Conservation (phyloP, 2,329 filamentous ascomycete species). For the Diplodia seriata region DNA sequence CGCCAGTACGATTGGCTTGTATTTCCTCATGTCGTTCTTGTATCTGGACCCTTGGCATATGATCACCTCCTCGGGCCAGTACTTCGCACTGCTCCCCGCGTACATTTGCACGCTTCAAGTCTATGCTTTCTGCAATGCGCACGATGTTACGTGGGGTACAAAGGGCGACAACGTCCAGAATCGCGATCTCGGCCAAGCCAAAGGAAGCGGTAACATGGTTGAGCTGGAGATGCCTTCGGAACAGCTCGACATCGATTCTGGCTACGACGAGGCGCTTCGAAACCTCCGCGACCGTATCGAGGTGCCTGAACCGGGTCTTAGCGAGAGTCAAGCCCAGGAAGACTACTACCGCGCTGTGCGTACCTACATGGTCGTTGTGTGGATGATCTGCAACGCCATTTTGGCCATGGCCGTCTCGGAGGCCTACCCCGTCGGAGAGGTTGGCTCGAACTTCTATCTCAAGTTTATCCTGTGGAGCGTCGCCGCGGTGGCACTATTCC, state of each 20-base stretch:
- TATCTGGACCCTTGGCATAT: constrained; percentile 99
- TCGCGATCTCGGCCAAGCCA: constrained; percentile 88
- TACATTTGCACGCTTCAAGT: constrained; percentile 98
- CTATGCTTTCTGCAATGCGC: constrained; percentile 98
- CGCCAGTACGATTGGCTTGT: constrained; percentile 88
- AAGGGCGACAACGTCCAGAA: constrained; percentile 97
- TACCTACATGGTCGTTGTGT: constrained; percentile 96
- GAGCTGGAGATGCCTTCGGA: constrained; percentile 98
- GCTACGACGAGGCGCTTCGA: constrained; percentile 94
- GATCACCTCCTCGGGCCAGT: constrained; percentile 89
- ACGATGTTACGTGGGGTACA: constrained; percentile 98
- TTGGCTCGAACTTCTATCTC: constrained; percentile 87
- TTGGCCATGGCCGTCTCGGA: constrained; percentile 93
- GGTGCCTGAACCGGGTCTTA: constrained; percentile 67
- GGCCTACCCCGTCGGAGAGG: constrained; percentile 73
- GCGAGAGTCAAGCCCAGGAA: constrained; percentile 87
- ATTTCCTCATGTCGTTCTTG: constrained; percentile 94
- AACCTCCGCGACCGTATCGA: constrained; percentile 94
- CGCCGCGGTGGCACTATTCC: constrained; percentile 83
- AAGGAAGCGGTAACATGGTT: constrained; percentile 75
- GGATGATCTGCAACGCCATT: constrained; percentile 91
- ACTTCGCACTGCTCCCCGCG: constrained; percentile 87
- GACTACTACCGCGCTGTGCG: constrained; percentile 98
- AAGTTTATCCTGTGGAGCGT: constrained; percentile 94
- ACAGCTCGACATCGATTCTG: constrained; percentile 96